A percentile compares a stretch with the other conserved stretches of the same genome.
These are phyloP conservation scores for Peterozyma xylosa DNA, from an alignment of 805 yeast species.

Conservation along the genomic window DNA sequence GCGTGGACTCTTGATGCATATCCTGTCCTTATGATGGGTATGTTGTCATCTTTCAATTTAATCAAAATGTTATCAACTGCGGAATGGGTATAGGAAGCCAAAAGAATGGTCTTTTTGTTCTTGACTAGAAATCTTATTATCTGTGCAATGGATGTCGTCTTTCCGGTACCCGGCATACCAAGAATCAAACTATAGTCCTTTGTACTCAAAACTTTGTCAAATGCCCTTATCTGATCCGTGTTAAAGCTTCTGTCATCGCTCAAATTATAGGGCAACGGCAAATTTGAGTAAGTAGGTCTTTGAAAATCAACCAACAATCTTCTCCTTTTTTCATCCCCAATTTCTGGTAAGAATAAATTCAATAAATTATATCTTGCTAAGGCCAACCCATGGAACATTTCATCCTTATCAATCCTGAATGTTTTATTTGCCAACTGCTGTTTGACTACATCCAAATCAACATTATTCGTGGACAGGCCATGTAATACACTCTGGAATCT, in stretches of 20 bases:
- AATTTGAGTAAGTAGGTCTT: conserved; percentile 32
- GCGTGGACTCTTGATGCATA: conserved; percentile 51
- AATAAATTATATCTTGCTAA: conserved; percentile 71
- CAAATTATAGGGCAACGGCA: conserved; percentile 16
- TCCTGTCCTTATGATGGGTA: conserved; percentile 65
- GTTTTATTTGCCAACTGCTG: conserved; percentile 10
- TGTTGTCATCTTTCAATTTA: conserved; percentile 46
- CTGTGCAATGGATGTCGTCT: conserved; percentile 82
- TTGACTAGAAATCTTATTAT: conserved; percentile 54
- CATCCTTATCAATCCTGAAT: conserved; percentile 77
- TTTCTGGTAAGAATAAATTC: conserved; percentile 48
- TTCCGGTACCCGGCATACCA: conserved; percentile 99
- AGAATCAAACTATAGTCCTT: conserved; percentile 73
- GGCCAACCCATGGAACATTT: conserved; percentile 65
- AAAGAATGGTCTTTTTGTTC: conserved; percentile 57
- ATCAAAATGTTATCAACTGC: conserved; percentile 91
- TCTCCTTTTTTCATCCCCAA: conserved; percentile 38
- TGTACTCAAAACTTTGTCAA: conserved; percentile 55
- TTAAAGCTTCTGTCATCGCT: conserved; percentile 36
- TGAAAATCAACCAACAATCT: conserved; percentile 45
- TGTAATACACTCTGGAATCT: conserved; percentile 40
- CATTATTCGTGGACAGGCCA: conserved; percentile 8
- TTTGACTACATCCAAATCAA: conserved; percentile 8
- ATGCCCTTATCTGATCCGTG: conserved; percentile 62
- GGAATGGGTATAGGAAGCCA: conserved; percentile 88